Conservation (phyloP, 2,329 filamentous ascomycete genomes). For the Aspergillus ibericus region DNA sequence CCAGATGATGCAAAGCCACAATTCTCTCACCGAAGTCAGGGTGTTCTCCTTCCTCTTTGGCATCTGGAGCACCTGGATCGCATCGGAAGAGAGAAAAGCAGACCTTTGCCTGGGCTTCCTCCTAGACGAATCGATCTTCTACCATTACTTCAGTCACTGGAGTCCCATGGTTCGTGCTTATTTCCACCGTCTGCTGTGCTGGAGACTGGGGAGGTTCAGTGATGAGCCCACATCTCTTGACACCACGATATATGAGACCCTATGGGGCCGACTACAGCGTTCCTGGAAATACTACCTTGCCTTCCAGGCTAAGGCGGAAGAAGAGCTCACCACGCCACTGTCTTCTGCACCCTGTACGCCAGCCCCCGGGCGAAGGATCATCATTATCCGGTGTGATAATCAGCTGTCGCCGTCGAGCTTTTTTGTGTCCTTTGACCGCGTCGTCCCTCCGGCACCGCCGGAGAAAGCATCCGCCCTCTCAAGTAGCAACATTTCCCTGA, state of each 20-base stretch:
- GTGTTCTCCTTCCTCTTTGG: slow-evolving; percentile 79
- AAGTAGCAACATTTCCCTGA: slow-evolving; percentile 31
- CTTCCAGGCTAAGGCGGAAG: slow-evolving; percentile 67
- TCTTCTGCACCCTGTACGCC: slow-evolving; percentile 82
- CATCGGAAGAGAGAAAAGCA: slow-evolving; percentile 66
- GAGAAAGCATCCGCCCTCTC: slow-evolving; percentile 36
- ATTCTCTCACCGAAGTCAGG: slow-evolving; percentile 86
- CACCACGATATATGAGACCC: slow-evolving; percentile 68
- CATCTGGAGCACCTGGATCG: slow-evolving; percentile 71
- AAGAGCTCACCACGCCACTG: slow-evolving; percentile 56
- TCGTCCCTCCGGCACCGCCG: slow-evolving; percentile 44
- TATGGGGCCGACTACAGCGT: slow-evolving; percentile 67
- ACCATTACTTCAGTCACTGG: slow-evolving; percentile 87
- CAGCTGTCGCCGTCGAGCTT: slow-evolving; percentile 53
- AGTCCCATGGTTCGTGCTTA: slow-evolving; percentile 93
- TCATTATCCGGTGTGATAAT: slow-evolving; percentile 83
- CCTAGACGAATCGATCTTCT: slow-evolving; percentile 71
- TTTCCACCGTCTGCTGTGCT: slow-evolving; percentile 86
- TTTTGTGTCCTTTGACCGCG: slow-evolving; percentile 65
- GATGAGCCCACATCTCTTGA: slow-evolving; percentile 66
- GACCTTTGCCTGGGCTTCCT: slow-evolving; percentile 73
- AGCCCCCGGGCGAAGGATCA: slow-evolving; percentile 78
- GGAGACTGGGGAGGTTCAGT: slow-evolving; percentile 78
- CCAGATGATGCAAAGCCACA: slow-evolving; percentile 77
- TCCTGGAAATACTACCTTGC: slow-evolving; percentile 80